Evolutionary conservation across 2,329 filamentous ascomycete species (phyloP).

Genomic region (Fonsecaea nubica): DNA sequence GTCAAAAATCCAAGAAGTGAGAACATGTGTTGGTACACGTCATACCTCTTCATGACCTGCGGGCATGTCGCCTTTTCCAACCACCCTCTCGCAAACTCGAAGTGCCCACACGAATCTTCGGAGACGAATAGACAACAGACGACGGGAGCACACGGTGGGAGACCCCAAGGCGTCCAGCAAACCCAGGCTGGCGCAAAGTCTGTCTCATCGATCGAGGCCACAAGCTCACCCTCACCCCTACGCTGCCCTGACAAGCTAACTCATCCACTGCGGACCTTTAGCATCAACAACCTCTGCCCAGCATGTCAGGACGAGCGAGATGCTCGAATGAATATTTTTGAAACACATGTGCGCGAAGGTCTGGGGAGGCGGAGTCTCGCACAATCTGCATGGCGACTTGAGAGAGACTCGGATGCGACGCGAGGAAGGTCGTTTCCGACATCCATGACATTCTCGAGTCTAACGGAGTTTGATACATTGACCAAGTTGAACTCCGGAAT

Average conservation of each 20-base stretch:
- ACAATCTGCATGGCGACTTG: conserved; percentile 19
- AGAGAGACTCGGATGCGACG: conserved; percentile 5
- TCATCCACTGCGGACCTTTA: conserved; percentile 34
- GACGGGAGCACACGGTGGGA: background rate
- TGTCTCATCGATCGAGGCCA: background rate
- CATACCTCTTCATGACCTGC: conserved; percentile 33
- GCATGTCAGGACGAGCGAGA: conserved; percentile 27
- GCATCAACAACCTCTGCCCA: conserved; percentile 27
- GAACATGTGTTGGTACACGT: conserved; percentile 36
- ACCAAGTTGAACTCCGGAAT: background rate
- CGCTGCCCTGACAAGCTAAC: conserved; percentile 5
- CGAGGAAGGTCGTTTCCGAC: conserved; percentile 19
- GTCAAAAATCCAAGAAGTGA: background rate
- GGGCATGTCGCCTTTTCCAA: conserved; percentile 29
- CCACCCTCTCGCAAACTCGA: conserved; percentile 22
- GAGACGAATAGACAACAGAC: background rate
- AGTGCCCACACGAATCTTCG: conserved; percentile 9
- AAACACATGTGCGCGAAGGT: conserved; percentile 16
- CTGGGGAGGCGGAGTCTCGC: conserved; percentile 18
- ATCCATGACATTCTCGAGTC: conserved; percentile 17
- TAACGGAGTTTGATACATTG: background rate
- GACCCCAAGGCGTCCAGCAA: background rate
- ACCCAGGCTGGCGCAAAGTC: background rate
- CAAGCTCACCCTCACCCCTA: background rate
- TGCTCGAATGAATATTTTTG: conserved; percentile 25